phyloP scores from a whole-genome alignment of 805 yeast genomes.

The Sugiyamaella marilandica region DNA sequence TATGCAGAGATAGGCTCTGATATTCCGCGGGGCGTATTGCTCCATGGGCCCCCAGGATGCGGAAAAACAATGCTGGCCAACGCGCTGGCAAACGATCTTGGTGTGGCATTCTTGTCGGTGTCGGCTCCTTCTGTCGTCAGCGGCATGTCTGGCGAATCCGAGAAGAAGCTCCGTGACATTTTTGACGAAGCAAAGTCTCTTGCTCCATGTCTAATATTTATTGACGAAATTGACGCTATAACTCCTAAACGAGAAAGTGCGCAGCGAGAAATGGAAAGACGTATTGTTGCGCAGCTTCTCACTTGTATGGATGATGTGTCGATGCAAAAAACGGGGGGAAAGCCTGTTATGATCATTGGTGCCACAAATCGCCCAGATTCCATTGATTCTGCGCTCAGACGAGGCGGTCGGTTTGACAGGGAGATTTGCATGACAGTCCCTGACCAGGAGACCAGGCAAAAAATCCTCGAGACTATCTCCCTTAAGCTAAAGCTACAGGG shows the following conservation, averaged over 20 bases:
- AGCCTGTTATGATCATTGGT: conserved; percentile 90
- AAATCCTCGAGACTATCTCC: conserved; percentile 74
- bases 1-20: conserved; percentile 84
- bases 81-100: conserved; percentile 90
- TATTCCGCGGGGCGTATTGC: conserved; percentile 86
- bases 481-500: conserved; percentile 60
- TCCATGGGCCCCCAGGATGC: conserved; percentile 99
- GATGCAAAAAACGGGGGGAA: conserved; percentile 82
- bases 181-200: conserved; percentile 85
- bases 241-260: conserved; percentile 98
- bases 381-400: conserved; percentile 85
- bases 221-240: conserved; percentile 97
- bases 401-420: conserved; percentile 95
- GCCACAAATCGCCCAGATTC: conserved; percentile 98
- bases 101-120: conserved; percentile 84
- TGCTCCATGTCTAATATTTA: conserved; percentile 90
- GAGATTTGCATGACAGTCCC: conserved; percentile 96
- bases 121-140: conserved; percentile 96
- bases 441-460: conserved; percentile 71
- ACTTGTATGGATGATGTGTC: conserved; percentile 93
- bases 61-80: conserved; percentile 96
- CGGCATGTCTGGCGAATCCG: conserved; percentile 99
- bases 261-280: conserved; percentile 90
- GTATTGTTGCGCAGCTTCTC: conserved; percentile 91
- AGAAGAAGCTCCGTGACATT: conserved; percentile 85